Base-by-base conservation (phyloP, 106 monocot species). In the Ottelia alismoides region DNA sequence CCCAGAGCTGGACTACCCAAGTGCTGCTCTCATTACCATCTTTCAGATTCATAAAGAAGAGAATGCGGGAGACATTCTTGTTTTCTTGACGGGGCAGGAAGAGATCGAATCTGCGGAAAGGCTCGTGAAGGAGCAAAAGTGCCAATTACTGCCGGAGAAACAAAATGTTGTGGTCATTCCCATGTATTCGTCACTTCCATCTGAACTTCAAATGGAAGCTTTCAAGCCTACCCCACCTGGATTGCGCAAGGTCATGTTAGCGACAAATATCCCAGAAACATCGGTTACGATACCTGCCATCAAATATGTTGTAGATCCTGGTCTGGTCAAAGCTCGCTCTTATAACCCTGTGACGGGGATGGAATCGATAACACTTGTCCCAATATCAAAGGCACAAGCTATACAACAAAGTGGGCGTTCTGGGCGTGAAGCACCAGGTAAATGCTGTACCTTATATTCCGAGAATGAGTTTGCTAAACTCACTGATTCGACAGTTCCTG, bases 211-310 rank as follows among this genome's bases (percentile, higher is more conserved):
- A 61, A 82, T 89, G 89, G 79, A 90, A 54, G 96, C 65, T 48
- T 98, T 98, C 60, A 82, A 73, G 70, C 81, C 85, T 29, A 60
- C 85, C 18, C 76, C 72, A 46, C 48, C 72, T 52, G 85, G 81
- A 55, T 75, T 68, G 44, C 96, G 96, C 27, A 98, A 98, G 85
- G n/a, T n/a, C 22, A 79, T 98, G 69, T 75, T 98, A 47, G 88
- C 96, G 11, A 98, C 96, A 44, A 98, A 98, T 79, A 90, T 98
- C 64, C 89, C 89, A 28, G 96, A 98, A 62, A 98, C 96, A 70
- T 98, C 96, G 47, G 72, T 98, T 28, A 98, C 89, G 65, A 98
- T 98, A 25, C 96, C 85, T 65, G 96, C 89, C 31, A 85, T 98
- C 64, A 98, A 85, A 51, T 98, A 72, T 77, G 96, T 98, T 20